phyloP scores from a whole-genome alignment of 169 alveolate genomes.

The Cryptosporidium bovis region DNA sequence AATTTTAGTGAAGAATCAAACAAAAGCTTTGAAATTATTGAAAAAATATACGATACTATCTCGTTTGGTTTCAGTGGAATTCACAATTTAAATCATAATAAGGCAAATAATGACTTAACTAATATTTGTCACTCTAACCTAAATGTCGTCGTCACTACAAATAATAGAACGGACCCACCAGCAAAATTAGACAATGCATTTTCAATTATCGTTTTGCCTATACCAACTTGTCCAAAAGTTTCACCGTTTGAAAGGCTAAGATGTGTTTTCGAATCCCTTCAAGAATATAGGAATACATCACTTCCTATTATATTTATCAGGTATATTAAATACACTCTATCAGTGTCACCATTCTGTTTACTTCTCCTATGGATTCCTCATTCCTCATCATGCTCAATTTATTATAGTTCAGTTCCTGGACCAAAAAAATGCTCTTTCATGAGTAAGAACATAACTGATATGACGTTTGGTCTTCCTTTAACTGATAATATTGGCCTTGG shows the following conservation, averaged over 20 bases:
- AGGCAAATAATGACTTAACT: slow-evolving; percentile 12
- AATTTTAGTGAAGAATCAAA: background rate
- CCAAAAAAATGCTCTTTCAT: slow-evolving; percentile 50
- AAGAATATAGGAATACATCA: slow-evolving; percentile 62
- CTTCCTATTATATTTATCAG: slow-evolving; percentile 66
- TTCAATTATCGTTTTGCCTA: slow-evolving; percentile 61
- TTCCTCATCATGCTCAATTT: slow-evolving; percentile 58
- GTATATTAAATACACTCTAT: slow-evolving; percentile 39
- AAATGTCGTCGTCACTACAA: slow-evolving; percentile 69
- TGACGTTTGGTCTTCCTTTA: slow-evolving; percentile 66
- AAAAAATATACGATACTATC: background rate
- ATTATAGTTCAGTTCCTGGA: slow-evolving; percentile 72
- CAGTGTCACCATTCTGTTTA: slow-evolving; percentile 35
- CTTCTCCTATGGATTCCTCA: slow-evolving; percentile 63
- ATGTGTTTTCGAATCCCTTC: slow-evolving; percentile 71
- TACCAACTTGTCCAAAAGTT: slow-evolving; percentile 70
- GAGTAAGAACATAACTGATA: slow-evolving; percentile 31
- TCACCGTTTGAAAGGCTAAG: slow-evolving; percentile 65
- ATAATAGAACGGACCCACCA: slow-evolving; percentile 48
- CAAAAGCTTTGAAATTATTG: background rate
- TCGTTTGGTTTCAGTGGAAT: background rate
- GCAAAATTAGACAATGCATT: slow-evolving; percentile 59
- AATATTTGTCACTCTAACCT: slow-evolving; percentile 49
- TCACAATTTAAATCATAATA: background rate
- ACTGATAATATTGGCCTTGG: slow-evolving; percentile 68